Evolutionary conservation across 345 rosid species (phyloP).

Genomic region (Rhodamnia rubescens): DNA sequence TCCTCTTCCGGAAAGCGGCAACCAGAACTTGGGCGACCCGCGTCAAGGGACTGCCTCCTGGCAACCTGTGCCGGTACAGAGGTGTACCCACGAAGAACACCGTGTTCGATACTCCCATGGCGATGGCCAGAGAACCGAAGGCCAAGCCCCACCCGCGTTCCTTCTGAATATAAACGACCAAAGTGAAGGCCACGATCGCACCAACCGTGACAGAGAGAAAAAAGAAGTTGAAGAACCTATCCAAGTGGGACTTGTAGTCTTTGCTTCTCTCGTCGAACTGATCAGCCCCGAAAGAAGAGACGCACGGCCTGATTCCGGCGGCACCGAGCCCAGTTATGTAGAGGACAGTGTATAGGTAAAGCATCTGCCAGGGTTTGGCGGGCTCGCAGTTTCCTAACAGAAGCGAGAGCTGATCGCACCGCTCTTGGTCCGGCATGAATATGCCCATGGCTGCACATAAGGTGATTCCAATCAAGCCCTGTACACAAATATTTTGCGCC

Average conservation of each 20-base stretch:
- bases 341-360: slow-evolving; percentile 59
- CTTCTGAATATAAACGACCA: slow-evolving; percentile 81
- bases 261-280: slow-evolving; percentile 78
- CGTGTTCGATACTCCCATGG: slow-evolving; percentile 76
- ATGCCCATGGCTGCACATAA: slow-evolving; percentile 49
- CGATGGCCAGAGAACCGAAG: slow-evolving; percentile 74
- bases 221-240: slow-evolving; percentile 92
- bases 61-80: slow-evolving; percentile 80
- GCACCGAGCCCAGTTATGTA: slow-evolving; percentile 84
- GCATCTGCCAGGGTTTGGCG: slow-evolving; percentile 83
- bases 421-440: slow-evolving; percentile 51
- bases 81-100: slow-evolving; percentile 81
- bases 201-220: slow-evolving; percentile 78
- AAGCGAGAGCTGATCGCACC: slow-evolving; percentile 50
- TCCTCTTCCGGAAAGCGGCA: slow-evolving; percentile 63
- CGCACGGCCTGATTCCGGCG: slow-evolving; percentile 92
- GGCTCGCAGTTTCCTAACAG: slow-evolving; percentile 61
- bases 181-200: slow-evolving; percentile 77
- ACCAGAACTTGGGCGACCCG: slow-evolving; percentile 81
- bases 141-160: slow-evolving; percentile 81
- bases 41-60: slow-evolving; percentile 93
- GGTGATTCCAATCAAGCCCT: slow-evolving; percentile 93
- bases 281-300: slow-evolving; percentile 94
- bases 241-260: slow-evolving; percentile 68
- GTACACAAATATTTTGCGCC: background rate